Conservation (phyloP, 129 eudicot genomes). For the Heracleum sosnowskyi region DNA sequence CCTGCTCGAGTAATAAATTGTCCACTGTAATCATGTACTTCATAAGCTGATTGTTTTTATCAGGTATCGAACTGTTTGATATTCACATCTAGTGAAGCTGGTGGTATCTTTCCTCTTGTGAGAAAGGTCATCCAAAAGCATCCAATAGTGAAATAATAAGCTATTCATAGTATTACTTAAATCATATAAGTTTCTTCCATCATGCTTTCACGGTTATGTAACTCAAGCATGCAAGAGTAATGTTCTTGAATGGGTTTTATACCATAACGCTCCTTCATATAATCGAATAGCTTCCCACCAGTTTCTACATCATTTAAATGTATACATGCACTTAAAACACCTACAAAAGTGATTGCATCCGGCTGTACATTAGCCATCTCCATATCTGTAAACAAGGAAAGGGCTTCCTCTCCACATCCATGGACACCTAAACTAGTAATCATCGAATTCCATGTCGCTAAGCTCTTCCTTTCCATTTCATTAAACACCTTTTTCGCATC, state of each 20-base stretch:
- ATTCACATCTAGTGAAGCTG: background rate
- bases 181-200: background rate
- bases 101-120: constrained; percentile 2
- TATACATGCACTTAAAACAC: constrained; percentile 37
- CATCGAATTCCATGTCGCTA: constrained; percentile 37
- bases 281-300: constrained; percentile 22
- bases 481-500: constrained; percentile 23
- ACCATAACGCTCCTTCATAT: constrained; percentile 35
- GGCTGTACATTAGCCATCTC: constrained; percentile 30
- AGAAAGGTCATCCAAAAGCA: background rate
- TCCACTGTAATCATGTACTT: background rate
- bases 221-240: constrained; percentile 21
- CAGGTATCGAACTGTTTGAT: background rate
- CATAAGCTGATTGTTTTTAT: background rate
- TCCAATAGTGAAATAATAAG: background rate
- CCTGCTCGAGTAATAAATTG: background rate
- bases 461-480: constrained; percentile 22
- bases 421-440: constrained; percentile 35
- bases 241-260: constrained; percentile 30
- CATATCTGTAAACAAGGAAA: constrained; percentile 31
- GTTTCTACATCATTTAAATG: constrained; percentile 18
- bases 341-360: constrained; percentile 43
- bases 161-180: background rate
- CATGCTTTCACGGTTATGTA: constrained; percentile 17
- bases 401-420: constrained; percentile 35